Base-by-base conservation (phyloP, 2,329 filamentous ascomycete genomes). In the Diaporthe sp. region DNA sequence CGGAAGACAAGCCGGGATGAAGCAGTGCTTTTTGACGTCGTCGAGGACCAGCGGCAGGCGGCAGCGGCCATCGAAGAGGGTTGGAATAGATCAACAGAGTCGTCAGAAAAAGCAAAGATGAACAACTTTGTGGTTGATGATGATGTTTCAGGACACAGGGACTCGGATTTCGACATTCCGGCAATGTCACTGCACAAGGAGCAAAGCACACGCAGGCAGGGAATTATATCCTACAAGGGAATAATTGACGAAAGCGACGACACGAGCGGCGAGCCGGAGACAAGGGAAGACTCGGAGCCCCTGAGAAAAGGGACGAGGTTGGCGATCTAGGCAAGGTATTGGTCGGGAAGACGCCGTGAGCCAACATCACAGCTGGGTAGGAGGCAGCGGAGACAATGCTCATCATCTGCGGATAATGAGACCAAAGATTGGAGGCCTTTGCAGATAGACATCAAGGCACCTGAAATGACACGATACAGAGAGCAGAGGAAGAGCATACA, bases 31-130 rank as follows among this genome's bases (percentile, higher is more conserved):
- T 70, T 75, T 19, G 50, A 30, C 42, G 27, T 13, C 3, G 44
- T 59, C 8, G 7, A 13, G 2, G 30, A 32, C 6, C 10, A 17
- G 1, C 37, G 42, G 8, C 35, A 37, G 17, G 39, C 39, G 2
- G 17, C 25, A 19, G 7, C 22, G 22, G 65, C 58, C 12, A 73
- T 75, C 56, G 32, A 32, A n/a, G 15, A 44, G 7, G 70, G 70
- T n/a, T 73, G 73, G 73, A 15, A 27, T 37, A 37, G 3, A 10
- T 13, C 25, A 6, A 4, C 19, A 19, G 39, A 17, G 2, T n/a
- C 58, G n/a, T 22, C 15, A 17, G 37, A 44, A 15, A 22, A 9
- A 10, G n/a, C 22, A 25, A 13, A 12, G 5, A 4, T 13, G 9
- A 5, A 13, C 22, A 25, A 22, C 19, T 22, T 15, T 37, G 30